phyloP scores from a whole-genome alignment of 306 rosid genomes.

The Cajanus cajan region DNA sequence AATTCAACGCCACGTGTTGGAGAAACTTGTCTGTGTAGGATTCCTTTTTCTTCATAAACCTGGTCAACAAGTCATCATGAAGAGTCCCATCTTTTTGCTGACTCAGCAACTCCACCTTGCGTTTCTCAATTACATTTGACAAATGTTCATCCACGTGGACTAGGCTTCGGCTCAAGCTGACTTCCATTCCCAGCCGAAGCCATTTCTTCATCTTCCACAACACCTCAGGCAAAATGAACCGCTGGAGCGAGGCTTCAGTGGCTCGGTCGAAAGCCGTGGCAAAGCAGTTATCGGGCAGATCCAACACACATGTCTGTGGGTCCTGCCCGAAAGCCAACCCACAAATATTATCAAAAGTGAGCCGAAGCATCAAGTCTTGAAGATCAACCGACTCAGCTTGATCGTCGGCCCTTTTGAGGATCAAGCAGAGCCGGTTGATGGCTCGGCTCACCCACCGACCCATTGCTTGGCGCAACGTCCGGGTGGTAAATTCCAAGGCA shows the following conservation, averaged over 20 bases:
- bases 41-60: slow-evolving; percentile 88
- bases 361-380: slow-evolving; percentile 76
- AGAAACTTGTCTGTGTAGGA: slow-evolving; percentile 68
- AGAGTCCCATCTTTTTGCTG: slow-evolving; percentile 62
- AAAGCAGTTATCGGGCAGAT: slow-evolving; percentile 58
- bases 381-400: slow-evolving; percentile 56
- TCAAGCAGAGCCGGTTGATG: slow-evolving; percentile 63
- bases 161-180: slow-evolving; percentile 79
- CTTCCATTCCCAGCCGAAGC: slow-evolving; percentile 92
- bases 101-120: slow-evolving; percentile 71
- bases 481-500: slow-evolving; percentile 85
- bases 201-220: slow-evolving; percentile 79
- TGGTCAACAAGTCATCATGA: slow-evolving; percentile 76
- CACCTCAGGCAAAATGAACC: slow-evolving; percentile 75
- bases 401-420: slow-evolving; percentile 51
- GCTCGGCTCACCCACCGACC: slow-evolving; percentile 93
- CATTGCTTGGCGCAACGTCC: slow-evolving; percentile 94
- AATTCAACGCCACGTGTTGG: slow-evolving; percentile 82
- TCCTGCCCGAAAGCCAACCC: slow-evolving; percentile 87
- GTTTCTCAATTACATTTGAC: slow-evolving; percentile 68
- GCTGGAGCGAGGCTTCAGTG: slow-evolving; percentile 80
- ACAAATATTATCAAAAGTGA: slow-evolving; percentile 86
- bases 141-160: slow-evolving; percentile 63
- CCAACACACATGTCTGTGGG: slow-evolving; percentile 65
- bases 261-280: slow-evolving; percentile 81